Conservation (phyloP, 2,329 filamentous ascomycete species). For the Aspergillus sp. region DNA sequence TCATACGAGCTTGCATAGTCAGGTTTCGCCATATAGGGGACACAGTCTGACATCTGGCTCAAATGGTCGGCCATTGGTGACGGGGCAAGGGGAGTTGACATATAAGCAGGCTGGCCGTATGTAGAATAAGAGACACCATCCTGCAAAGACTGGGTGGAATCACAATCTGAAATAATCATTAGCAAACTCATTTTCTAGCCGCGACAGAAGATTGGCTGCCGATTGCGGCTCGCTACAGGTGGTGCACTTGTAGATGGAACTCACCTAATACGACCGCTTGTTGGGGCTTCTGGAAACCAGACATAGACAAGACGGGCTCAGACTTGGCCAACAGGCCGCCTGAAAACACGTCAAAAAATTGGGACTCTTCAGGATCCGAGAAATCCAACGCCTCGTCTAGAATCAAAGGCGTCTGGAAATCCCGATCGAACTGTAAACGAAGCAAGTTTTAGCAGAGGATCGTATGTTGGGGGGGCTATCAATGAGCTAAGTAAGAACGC, state of each 20-base stretch:
- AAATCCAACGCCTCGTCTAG: constrained; percentile 49
- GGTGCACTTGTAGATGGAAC: constrained; percentile 38
- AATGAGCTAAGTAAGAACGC: neutral
- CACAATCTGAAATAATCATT: constrained; percentile 31
- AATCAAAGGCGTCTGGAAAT: constrained; percentile 48
- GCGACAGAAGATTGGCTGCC: neutral
- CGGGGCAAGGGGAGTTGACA: constrained; percentile 39
- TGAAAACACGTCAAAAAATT: constrained; percentile 46
- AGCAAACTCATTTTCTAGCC: constrained; percentile 4
- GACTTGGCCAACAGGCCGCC: constrained; percentile 55
- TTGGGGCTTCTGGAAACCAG: constrained; percentile 75
- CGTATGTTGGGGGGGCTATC: constrained; percentile 9
- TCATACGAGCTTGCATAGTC: constrained; percentile 54
- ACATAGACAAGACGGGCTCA: constrained; percentile 72
- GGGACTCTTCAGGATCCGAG: constrained; percentile 46
- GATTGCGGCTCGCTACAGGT: neutral
- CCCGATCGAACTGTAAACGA: constrained; percentile 38
- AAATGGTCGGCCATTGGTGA: constrained; percentile 42
- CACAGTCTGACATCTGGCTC: constrained; percentile 42
- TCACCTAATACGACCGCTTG: constrained; percentile 78
- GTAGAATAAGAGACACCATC: constrained; percentile 43
- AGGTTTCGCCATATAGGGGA: constrained; percentile 39
- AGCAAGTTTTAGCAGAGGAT: constrained; percentile 16
- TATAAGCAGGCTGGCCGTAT: constrained; percentile 41
- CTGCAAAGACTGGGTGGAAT: constrained; percentile 37